phyloP scores from a whole-genome alignment of 2,329 filamentous ascomycete genomes.

The Trichoderma afroharzianum region DNA sequence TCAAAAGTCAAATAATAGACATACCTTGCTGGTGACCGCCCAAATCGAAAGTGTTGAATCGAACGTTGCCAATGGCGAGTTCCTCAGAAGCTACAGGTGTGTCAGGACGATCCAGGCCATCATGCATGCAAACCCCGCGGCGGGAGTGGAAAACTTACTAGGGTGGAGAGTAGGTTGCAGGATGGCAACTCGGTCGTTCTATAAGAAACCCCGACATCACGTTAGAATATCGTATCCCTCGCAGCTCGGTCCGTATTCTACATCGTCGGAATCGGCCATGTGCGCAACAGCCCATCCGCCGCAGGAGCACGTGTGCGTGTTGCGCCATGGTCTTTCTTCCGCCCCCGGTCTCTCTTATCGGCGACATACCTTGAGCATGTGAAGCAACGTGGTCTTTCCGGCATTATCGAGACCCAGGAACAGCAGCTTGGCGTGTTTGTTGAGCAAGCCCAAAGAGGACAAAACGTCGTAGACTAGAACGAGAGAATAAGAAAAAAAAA shows the following conservation, averaged over 20 bases:
- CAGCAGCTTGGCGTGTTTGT: slow-evolving; percentile 94
- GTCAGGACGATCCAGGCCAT: slow-evolving; percentile 18
- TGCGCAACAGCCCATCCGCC: neutral
- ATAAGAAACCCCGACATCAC: slow-evolving; percentile 31
- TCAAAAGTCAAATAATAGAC: slow-evolving; percentile 19
- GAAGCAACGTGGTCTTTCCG: slow-evolving; percentile 87
- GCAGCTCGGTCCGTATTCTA: neutral
- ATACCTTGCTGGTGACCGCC: slow-evolving; percentile 89
- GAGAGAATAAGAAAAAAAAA: neutral
- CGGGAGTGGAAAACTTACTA: slow-evolving; percentile 55
- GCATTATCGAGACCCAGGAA: slow-evolving; percentile 94
- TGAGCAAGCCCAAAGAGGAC: slow-evolving; percentile 79
- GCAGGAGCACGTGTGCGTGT: neutral
- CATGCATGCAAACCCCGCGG: neutral
- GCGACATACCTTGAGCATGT: slow-evolving; percentile 83
- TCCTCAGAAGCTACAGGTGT: slow-evolving; percentile 71
- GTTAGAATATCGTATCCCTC: slow-evolving; percentile 24
- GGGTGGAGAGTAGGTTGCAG: slow-evolving; percentile 88
- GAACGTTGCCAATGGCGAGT: slow-evolving; percentile 86
- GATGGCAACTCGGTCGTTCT: slow-evolving; percentile 92
- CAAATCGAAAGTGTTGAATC: slow-evolving; percentile 91
- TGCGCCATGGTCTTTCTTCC: neutral
- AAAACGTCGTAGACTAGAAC: slow-evolving; percentile 79
- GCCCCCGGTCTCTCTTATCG: neutral
- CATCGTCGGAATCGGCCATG: neutral